Evolutionary conservation across 2,329 filamentous ascomycete species (phyloP), one percentile per base, ranked within the genome.

Genomic region (Colletotrichum sidae): DNA sequence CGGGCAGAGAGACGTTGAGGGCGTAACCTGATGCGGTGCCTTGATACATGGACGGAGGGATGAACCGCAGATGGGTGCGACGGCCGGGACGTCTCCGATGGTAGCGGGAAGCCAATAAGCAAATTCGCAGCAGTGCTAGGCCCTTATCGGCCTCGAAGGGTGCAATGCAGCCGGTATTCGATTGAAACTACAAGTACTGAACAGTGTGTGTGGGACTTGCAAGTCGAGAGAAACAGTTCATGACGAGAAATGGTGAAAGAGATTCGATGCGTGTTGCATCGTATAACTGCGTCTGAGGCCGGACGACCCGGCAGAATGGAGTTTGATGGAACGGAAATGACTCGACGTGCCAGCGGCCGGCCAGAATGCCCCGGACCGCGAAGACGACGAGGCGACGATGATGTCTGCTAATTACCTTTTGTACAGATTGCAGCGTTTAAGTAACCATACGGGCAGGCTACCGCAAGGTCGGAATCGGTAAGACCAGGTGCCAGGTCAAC

Each of bases 311-410:
- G 46, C 47, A 61, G 53, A 53, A 65, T 62, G 62, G 58, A 65
- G 41, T 55, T 45, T 56, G 42, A 65, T 65, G 62, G 58, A 55
- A 51, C 33, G 42, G 52, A 65, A 55, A 62, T 65, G 52, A 65
- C 58, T 56, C 58, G 62, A 60, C 58, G 52, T 62, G 58, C 62
- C 62, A 62, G 47, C n/a, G 25, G 3, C 37, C 45, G 35, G 46
- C 45, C 15, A 49, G 25, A 52, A 15, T 3, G 17, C n/a, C 25
- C n/a, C 46, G 17, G 17, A 11, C 55, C 38, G n/a, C 42, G 44
- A 42, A 13, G 39, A 42, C 41, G 55, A 53, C 7, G 38, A 12
- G 47, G 17, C 12, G 55, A 47, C 15, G 25, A 35, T 37, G 17
- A 45, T 44, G 55, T 39, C 38, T 25, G 25, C 25, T 25, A 5